Percentiles rank a stretch among this genome's conserved stretches.
Evolutionary conservation across 495 filamentous ascomycete species (phyloP).

Genomic region (Astrocystis sublimbata): DNA sequence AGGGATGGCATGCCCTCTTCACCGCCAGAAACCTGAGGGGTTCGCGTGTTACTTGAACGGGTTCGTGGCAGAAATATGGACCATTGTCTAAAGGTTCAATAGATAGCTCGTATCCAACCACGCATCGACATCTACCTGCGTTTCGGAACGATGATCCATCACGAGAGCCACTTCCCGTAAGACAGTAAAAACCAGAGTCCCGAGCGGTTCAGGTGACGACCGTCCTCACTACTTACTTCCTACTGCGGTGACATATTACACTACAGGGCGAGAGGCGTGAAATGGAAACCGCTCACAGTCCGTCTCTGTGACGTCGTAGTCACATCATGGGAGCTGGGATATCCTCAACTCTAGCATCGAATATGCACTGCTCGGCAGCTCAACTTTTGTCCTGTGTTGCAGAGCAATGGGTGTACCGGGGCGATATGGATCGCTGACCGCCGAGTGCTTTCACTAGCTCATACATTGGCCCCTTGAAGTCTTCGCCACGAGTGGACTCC

Average conservation of each 20-base stretch:
- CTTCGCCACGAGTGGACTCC: too few relatives aligned
- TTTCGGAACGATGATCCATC: background rate
- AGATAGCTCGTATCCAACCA: conserved; percentile 5
- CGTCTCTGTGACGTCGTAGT: background rate
- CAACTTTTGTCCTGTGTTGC: background rate
- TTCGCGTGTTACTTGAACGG: background rate
- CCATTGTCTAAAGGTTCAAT: background rate
- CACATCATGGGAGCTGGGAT: background rate
- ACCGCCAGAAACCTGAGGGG: background rate
- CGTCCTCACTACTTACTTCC: too few relatives aligned
- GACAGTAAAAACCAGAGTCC: background rate
- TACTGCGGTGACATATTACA: background rate
- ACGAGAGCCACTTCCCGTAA: background rate
- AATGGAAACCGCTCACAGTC: too few relatives aligned
- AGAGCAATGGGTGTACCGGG: too few relatives aligned
- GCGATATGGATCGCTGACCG: too few relatives aligned
- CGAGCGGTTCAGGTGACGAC: conserved; percentile 6
- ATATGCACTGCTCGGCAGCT: background rate
- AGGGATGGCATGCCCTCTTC: background rate
- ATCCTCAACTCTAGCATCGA: background rate
- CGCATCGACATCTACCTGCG: background rate
- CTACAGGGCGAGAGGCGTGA: background rate
- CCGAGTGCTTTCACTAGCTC: too few relatives aligned
- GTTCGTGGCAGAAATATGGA: background rate
- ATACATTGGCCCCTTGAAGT: too few relatives aligned